A percentile compares a stretch with the other conserved stretches of the same genome.
Conservation (phyloP, 768 basidiomycete species). For the Lentinula edodes region DNA sequence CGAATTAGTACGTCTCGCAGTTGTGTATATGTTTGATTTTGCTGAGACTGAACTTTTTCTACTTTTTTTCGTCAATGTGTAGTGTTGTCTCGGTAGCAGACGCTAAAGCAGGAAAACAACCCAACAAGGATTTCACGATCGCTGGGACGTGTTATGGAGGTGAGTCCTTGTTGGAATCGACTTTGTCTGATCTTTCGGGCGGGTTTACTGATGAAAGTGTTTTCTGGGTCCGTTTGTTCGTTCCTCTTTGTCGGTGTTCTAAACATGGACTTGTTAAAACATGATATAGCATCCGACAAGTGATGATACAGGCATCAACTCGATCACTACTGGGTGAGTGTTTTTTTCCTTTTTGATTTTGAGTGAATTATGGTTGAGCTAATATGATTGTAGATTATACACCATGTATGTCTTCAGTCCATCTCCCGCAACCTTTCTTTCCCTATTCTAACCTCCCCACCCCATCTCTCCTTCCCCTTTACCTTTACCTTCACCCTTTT, state of each 20-base stretch:
- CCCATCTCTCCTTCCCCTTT: no score
- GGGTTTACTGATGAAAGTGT: no score
- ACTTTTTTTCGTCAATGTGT: not conserved
- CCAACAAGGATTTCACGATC: slow-evolving; percentile 37
- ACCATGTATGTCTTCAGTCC: slow-evolving; percentile 25
- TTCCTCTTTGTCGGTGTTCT: no score
- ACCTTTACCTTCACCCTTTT: no score
- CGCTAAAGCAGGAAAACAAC: slow-evolving; percentile 28
- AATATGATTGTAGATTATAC: slow-evolving; percentile 25
- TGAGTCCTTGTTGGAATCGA: slow-evolving; percentile 17
- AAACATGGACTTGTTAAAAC: not conserved
- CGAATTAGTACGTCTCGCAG: slow-evolving; percentile 32
- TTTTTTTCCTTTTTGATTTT: no score
- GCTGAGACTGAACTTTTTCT: no score
- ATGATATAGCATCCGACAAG: slow-evolving; percentile 35
- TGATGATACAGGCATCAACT: slow-evolving; percentile 39
- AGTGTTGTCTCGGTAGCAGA: slow-evolving; percentile 40
- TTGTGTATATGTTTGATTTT: not conserved
- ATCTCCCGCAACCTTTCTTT: not conserved
- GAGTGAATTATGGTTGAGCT: no score
- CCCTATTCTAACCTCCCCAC: no score
- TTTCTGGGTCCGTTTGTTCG: slow-evolving; percentile 44
- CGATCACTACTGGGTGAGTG: slow-evolving; percentile 45
- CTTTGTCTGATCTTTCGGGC: no score
- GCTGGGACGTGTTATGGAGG: slow-evolving; percentile 38